Evolutionary conservation across 164 flowering plant genomes (phyloP).

Genomic region (Vitis rotundifolia): DNA sequence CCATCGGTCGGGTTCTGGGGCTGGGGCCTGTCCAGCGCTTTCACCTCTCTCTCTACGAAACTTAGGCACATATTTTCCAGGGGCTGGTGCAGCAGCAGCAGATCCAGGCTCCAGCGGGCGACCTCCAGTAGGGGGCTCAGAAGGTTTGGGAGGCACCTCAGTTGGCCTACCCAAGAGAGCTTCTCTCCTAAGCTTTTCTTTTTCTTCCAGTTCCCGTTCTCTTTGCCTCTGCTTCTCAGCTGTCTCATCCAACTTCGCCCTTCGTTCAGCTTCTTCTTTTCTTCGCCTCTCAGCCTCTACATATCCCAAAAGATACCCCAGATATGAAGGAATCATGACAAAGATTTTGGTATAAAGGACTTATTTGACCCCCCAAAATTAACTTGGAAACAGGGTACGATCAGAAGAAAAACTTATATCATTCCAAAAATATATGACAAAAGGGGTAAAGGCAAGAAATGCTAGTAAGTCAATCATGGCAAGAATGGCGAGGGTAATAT

Average conservation of each 20-base stretch:
- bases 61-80: conserved; percentile 64
- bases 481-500: background rate
- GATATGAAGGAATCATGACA: too few species aligned
- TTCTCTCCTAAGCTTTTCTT: conserved; percentile 54
- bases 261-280: conserved; percentile 77
- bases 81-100: conserved; percentile 33
- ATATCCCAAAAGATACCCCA: background rate
- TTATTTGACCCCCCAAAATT: too few species aligned
- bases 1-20: conserved; percentile 19
- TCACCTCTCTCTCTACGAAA: too few species aligned
- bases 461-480: too few species aligned
- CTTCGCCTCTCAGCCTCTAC: conserved; percentile 81
- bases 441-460: too few species aligned
- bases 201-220: conserved; percentile 76
- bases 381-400: too few species aligned
- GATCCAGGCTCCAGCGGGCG: conserved; percentile 32
- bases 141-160: conserved; percentile 30
- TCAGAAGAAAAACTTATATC: too few species aligned
- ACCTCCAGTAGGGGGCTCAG: conserved; percentile 29
- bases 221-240: conserved; percentile 86
- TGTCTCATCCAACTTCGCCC: conserved; percentile 77
- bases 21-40: background rate
- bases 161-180: conserved; percentile 41
- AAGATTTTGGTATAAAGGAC: too few species aligned
- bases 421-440: too few species aligned